Conservation (phyloP, 2,329 filamentous ascomycete genomes). For the Stachybotrys chlorohalonatus region DNA sequence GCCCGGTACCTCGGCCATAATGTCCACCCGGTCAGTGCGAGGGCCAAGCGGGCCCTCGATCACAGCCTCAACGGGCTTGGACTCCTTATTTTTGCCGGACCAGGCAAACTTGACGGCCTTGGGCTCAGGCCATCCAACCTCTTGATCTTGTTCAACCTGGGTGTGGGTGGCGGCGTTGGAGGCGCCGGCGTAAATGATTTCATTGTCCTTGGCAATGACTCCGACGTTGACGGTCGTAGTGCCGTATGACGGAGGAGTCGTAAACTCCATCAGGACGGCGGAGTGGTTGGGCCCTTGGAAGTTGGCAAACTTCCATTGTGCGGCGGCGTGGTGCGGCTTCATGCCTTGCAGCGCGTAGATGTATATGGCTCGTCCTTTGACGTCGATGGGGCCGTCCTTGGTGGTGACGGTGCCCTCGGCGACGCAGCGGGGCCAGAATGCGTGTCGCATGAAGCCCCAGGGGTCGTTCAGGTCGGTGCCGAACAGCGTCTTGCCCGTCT, state of each 20-base stretch:
- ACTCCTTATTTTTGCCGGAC: constrained; percentile 69
- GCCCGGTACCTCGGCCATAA: constrained; percentile 92
- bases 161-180: constrained; percentile 60
- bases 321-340: constrained; percentile 95
- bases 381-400: constrained; percentile 69
- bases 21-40: constrained; percentile 70
- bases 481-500: constrained; percentile 74
- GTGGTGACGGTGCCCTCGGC: constrained; percentile 80
- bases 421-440: constrained; percentile 85
- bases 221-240: constrained; percentile 76
- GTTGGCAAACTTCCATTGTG: constrained; percentile 86
- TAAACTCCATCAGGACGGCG: constrained; percentile 92
- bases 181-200: constrained; percentile 66
- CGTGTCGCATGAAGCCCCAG: constrained; percentile 88
- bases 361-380: constrained; percentile 73
- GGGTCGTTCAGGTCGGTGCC: constrained; percentile 79
- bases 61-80: constrained; percentile 59
- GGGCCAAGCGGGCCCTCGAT: constrained; percentile 61
- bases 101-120: constrained; percentile 66
- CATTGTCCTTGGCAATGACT: constrained; percentile 69
- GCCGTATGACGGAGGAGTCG: constrained; percentile 86
- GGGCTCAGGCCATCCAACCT: constrained; percentile 86
- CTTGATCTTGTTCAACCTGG: constrained; percentile 58
- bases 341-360: constrained; percentile 88
- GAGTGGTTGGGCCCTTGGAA: constrained; percentile 85